phyloP scores from a whole-genome alignment of 805 yeast species.

The Kluyveromyces aestuarii region DNA sequence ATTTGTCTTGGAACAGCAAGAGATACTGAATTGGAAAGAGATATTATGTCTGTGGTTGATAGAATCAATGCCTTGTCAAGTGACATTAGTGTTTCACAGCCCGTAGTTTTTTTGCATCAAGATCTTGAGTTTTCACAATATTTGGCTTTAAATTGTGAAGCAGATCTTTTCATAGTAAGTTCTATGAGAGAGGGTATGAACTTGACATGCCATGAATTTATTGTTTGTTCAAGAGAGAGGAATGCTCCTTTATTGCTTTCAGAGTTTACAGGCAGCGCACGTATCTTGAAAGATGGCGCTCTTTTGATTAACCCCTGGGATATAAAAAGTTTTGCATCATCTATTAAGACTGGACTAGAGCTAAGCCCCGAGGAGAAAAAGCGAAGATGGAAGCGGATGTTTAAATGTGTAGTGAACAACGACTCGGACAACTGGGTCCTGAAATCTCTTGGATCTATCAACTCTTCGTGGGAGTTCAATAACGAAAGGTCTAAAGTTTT shows the following conservation, averaged over 20 bases:
- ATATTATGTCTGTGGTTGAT: constrained; percentile 67
- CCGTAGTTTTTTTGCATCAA: constrained; percentile 80
- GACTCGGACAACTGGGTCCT: constrained; percentile 73
- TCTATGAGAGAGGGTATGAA: constrained; percentile 97
- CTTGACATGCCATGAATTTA: constrained; percentile 89
- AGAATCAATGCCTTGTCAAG: constrained; percentile 73
- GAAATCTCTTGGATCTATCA: constrained; percentile 44
- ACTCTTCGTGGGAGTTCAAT: constrained; percentile 42
- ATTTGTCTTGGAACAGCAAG: constrained; percentile 57
- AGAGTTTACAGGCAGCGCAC: constrained; percentile 93
- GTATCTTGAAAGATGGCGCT: constrained; percentile 62
- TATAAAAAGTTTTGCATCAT: constrained; percentile 50
- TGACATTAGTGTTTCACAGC: constrained; percentile 66
- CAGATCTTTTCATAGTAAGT: constrained; percentile 79
- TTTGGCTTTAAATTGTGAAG: constrained; percentile 74
- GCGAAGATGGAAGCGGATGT: constrained; percentile 52
- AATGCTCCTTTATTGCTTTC: constrained; percentile 79
- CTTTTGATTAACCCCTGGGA: constrained; percentile 90
- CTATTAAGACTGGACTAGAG: constrained; percentile 53
- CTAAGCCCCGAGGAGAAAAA: constrained; percentile 53
- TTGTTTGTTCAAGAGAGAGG: constrained; percentile 59
- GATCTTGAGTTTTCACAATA: constrained; percentile 87
- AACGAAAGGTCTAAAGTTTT: constrained; percentile 30
- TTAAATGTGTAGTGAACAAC: constrained; percentile 49
- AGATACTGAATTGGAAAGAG: constrained; percentile 61